Evolutionary conservation across 768 basidiomycete genomes (phyloP), one percentile per base, ranked within the genome.

Genomic region (Rhodosporidiobolus sp.): DNA sequence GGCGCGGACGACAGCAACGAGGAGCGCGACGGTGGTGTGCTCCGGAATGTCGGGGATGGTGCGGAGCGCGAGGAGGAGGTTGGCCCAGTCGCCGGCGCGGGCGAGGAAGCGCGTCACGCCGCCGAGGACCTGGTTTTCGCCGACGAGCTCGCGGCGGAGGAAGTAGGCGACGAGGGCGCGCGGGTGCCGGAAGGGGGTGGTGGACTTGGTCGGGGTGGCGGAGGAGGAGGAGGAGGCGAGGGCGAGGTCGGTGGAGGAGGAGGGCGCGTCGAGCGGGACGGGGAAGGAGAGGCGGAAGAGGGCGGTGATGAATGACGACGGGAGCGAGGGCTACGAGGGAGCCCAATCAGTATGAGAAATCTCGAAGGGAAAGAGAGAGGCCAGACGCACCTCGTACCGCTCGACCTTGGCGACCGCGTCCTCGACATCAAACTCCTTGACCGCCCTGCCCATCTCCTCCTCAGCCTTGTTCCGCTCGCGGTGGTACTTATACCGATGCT

Each of bases 231-330:
- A 28, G 11, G 50, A 22, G 3, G 62, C 50, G 48, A 65, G 14
- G 7, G 26, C 35, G 53, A 70, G 32, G 12, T 69, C 70, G 26
- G 61, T 50, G 2, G 67, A 59, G 10, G 67, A 46, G 4, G 64
- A 61, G 26, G 71, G 46, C 12, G 65, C 52, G 20, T 32, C 65
- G 46, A 69, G 62, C 7, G 65, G n/a, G 14, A 62, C 38, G 11
- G 74, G 74, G 70, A 76, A 76, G 14, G 60, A 69, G 20, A 76
- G 65, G 43, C 68, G 70, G 46, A 76, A 65, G 26, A 76, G 28
- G 8, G 74, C 74, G 43, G 70, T 76, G 28, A 76, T 61, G 49
- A 76, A 76, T 0, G 74, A 38, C 16, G 74, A 76, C 3, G 74
- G 74, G 9, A 76, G n/a, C 5, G 58, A 62, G 20, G 74, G 74